Evolutionary conservation across 2,329 filamentous ascomycete species (phyloP), one percentile per base, ranked within the genome.

Genomic region (Cladosporium colombiae): DNA sequence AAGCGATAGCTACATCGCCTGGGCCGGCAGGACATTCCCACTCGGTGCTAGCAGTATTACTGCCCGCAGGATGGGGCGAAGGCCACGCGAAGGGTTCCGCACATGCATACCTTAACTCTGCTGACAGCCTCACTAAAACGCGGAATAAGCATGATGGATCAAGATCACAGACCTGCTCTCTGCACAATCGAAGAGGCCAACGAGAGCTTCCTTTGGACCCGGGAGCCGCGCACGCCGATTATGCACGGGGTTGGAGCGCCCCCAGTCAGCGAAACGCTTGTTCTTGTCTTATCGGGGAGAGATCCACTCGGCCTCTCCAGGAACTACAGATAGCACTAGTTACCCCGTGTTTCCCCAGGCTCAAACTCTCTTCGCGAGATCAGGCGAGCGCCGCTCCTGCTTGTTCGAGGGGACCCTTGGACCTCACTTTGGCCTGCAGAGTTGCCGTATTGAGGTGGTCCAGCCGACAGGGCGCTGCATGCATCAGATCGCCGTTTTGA

Each of bases 261-360:
- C n/a, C 4, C 40, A 4, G 40, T 21, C 14, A 31, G 25, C 16
- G 13, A 37, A 53, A 52, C 33, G 59, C 59, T 62, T 62, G 59
- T 59, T 27, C 46, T 52, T 59, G 46, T 59, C 56, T 52, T 59
- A 59, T 59, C 56, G 33, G 40, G 14, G 21, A 11, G 23, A 16
- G 56, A 46, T 14, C 56, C 35, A 44, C 35, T n/a, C 33, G 21
- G 27, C 10, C n/a, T 44, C 56, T 33, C 23, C 52, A 23, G n/a
- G 46, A 37, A 59, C 27, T 29, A n/a, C n/a, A n/a, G n/a, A n/a
- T 29, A 29, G 27, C 27, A 29, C 27, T 49, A n/a, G n/a, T n/a
- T n/a, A 52, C 61, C 61, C 61, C 61, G 23, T 63, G 61, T 56
- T 63, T 63, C 61, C 31, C 61, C 50, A 56, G 35, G 61, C 49